Percentiles rank a stretch among this genome's conserved stretches.
Conservation (phyloP, 1,284 basidiomycete species). For the Phaffia rhodozyma region DNA sequence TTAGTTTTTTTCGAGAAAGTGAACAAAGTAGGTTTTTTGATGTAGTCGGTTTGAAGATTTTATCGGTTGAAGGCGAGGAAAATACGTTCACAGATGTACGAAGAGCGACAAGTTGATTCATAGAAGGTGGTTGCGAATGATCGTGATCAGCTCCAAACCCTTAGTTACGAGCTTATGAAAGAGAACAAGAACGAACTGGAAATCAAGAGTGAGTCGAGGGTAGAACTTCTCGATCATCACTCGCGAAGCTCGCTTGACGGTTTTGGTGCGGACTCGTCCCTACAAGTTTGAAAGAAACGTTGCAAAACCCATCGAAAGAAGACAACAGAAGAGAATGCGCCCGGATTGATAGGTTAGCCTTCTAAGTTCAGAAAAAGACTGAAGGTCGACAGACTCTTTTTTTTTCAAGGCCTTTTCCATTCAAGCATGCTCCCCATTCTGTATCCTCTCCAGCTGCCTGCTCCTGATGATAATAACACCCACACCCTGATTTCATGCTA, state of each 20-base stretch:
- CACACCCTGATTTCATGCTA: too few species aligned
- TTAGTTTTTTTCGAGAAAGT: neutral
- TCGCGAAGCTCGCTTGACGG: constrained; percentile 97
- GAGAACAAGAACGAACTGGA: constrained; percentile 47
- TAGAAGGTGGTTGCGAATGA: neutral
- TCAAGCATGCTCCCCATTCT: too few species aligned
- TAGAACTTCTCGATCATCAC: constrained; percentile 99
- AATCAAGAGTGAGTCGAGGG: constrained; percentile 89
- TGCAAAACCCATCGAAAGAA: neutral
- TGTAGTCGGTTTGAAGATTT: neutral
- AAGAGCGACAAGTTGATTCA: neutral
- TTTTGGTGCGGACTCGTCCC: constrained; percentile 99
- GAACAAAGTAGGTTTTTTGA: neutral
- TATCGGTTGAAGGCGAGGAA: neutral
- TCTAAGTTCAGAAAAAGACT: too few species aligned
- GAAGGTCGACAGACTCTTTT: too few species aligned
- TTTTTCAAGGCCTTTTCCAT: too few species aligned
- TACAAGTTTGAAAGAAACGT: constrained; percentile 31
- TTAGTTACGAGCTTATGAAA: neutral
- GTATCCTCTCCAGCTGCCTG: too few species aligned
- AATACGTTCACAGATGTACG: neutral
- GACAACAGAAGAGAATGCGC: too few species aligned
- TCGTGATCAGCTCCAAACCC: neutral
- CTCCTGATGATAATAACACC: too few species aligned
- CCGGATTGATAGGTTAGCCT: too few species aligned